Evolutionary conservation across 2,329 filamentous ascomycete species (phyloP).

Genomic region (Trichoderma polysporum): DNA sequence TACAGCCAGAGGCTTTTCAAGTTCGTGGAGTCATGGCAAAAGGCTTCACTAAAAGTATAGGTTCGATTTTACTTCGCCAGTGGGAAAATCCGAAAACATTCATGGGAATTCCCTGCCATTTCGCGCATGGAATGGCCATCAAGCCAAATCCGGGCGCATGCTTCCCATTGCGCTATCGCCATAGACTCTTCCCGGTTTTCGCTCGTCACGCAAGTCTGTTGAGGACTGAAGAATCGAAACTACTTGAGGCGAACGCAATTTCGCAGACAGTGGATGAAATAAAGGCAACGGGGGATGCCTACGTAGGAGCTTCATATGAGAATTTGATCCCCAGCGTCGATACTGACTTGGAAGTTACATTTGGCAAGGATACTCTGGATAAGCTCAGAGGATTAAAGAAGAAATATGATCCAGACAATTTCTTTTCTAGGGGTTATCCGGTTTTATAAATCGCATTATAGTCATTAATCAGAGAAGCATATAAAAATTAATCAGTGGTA

Average conservation of each 20-base stretch:
- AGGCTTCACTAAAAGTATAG: neutral
- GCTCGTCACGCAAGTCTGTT: neutral
- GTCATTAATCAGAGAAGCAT: neutral
- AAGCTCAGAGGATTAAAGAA: neutral
- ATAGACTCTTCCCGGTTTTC: neutral
- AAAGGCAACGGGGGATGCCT: neutral
- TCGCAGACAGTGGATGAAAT: neutral
- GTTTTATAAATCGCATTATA: neutral
- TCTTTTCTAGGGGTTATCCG: slow-evolving; percentile 15
- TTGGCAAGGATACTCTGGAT: neutral
- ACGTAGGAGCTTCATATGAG: neutral
- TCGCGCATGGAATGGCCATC: neutral
- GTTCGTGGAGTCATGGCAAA: neutral
- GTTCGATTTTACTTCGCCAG: neutral
- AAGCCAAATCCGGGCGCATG: neutral
- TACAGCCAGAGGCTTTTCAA: neutral
- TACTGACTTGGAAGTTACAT: neutral
- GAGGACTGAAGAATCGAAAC: neutral
- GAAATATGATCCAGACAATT: slow-evolving; percentile 5
- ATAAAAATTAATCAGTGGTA: neutral
- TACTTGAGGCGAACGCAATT: neutral
- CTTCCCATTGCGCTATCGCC: slow-evolving; percentile 1
- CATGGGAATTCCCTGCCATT: neutral
- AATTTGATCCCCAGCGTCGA: neutral
- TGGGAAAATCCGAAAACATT: neutral